Conservation (phyloP, 2,329 filamentous ascomycete species). For the Sporothrix globosa region DNA sequence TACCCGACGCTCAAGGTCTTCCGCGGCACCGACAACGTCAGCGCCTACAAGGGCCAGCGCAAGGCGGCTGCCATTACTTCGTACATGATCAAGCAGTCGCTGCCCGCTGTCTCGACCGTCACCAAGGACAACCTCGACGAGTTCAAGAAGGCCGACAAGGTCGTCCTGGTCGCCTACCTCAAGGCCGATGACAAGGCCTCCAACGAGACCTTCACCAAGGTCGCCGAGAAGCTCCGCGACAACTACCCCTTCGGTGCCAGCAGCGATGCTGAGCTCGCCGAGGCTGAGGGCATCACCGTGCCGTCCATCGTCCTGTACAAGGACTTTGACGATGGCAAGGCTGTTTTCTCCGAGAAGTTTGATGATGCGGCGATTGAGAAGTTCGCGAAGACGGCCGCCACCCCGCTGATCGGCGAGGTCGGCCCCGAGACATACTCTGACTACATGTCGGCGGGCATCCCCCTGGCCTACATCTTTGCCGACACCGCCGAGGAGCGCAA, state of each 20-base stretch:
- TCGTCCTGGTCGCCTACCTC: slow-evolving; percentile 90
- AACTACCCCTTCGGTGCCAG: slow-evolving; percentile 89
- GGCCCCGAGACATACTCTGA: slow-evolving; percentile 93
- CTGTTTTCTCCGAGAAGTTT: slow-evolving; percentile 78
- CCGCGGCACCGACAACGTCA: slow-evolving; percentile 80
- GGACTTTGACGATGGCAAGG: slow-evolving; percentile 95
- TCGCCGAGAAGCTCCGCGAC: slow-evolving; percentile 79
- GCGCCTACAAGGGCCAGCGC: slow-evolving; percentile 84
- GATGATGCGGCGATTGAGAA: slow-evolving; percentile 76
- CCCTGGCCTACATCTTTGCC: slow-evolving; percentile 96
- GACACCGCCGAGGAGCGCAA: slow-evolving; percentile 89
- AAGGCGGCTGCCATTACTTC: slow-evolving; percentile 77
- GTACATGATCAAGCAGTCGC: slow-evolving; percentile 98
- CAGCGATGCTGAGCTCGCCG: slow-evolving; percentile 79
- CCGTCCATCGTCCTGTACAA: slow-evolving; percentile 95
- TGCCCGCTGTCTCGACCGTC: slow-evolving; percentile 86
- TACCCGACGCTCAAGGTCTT: slow-evolving; percentile 99
- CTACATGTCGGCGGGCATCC: slow-evolving; percentile 92
- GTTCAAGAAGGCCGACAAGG: slow-evolving; percentile 98
- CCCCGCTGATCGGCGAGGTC: slow-evolving; percentile 91
- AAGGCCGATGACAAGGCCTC: slow-evolving; percentile 78
- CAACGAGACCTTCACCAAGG: slow-evolving; percentile 78
- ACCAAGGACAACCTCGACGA: slow-evolving; percentile 83
- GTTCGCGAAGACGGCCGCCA: slow-evolving; percentile 84
- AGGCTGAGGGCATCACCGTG: slow-evolving; percentile 85